Conservation (phyloP, 2,329 filamentous ascomycete species). For the Ascochyta fabae region DNA sequence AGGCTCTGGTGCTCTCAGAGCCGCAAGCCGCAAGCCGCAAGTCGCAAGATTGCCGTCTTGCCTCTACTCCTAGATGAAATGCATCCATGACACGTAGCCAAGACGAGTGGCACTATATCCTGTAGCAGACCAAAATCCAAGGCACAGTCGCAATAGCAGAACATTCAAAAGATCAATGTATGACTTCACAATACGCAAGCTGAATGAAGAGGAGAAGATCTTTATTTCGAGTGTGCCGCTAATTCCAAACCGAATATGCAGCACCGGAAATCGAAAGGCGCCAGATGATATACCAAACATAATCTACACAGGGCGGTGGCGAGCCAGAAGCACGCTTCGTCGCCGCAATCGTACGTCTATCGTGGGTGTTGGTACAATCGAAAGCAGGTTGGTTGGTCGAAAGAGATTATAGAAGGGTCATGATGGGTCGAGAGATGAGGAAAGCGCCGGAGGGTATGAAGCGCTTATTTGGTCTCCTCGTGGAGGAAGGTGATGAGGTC, state of each 20-base stretch:
- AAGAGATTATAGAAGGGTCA: conserved; percentile 37
- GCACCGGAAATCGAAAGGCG: conserved; percentile 41
- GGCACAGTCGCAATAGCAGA: not conserved
- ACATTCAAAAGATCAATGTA: not conserved
- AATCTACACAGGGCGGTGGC: conserved; percentile 43
- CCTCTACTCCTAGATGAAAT: not conserved
- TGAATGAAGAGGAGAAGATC: conserved; percentile 42
- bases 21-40: not conserved
- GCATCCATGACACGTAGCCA: conserved; percentile 3
- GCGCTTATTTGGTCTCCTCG: conserved; percentile 71
- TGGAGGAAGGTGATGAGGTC: conserved; percentile 91
- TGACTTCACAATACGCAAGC: not conserved
- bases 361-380: conserved; percentile 48
- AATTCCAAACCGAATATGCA: conserved; percentile 45
- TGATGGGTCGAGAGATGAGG: conserved; percentile 30
- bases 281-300: conserved; percentile 45
- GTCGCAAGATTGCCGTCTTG: not conserved
- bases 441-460: conserved; percentile 31
- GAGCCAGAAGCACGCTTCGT: conserved; percentile 28
- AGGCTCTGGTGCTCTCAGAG: not conserved
- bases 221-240: conserved; percentile 45
- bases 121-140: not conserved
- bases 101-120: not conserved
- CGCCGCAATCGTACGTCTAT: conserved; percentile 50
- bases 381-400: conserved; percentile 28